Evolutionary conservation across 768 basidiomycete genomes (phyloP).

Genomic region (Multifurca ochricompacta): DNA sequence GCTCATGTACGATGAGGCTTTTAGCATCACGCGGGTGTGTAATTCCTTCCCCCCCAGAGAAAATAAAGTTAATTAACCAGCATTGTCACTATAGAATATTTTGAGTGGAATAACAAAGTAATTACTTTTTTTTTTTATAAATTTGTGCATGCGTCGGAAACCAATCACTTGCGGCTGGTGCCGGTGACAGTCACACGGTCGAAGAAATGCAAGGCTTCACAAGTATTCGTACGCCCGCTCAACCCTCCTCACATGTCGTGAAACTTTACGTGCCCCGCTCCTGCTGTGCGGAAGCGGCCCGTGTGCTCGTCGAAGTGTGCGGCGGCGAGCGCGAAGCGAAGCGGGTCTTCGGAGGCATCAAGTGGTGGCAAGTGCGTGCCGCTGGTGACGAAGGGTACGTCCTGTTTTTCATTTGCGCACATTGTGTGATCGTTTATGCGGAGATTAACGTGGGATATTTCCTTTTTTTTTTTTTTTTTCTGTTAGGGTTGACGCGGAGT

Average conservation of each 20-base stretch:
- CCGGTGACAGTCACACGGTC: not conserved
- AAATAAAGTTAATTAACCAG: too few species aligned
- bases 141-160: not conserved
- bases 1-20: not conserved
- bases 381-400: conserved; percentile 67
- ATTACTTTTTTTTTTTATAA: not conserved
- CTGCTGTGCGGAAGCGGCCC: conserved; percentile 67
- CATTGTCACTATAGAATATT: too few species aligned
- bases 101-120: not conserved
- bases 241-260: conserved; percentile 73
- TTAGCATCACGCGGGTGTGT: not conserved
- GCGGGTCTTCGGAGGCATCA: conserved; percentile 73
- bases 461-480: conserved; percentile 4
- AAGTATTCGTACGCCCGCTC: conserved; percentile 71
- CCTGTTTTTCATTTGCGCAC: conserved; percentile 2
- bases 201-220: conserved; percentile 78
- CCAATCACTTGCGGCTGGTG: not conserved
- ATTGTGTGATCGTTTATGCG: too few species aligned
- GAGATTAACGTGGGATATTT: too few species aligned
- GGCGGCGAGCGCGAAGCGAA: conserved; percentile 71
- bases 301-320: conserved; percentile 61
- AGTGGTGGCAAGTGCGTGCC: conserved; percentile 95
- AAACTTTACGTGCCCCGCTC: conserved; percentile 64
- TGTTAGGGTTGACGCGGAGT: conserved; percentile 76
- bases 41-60: too few species aligned